A percentile compares a stretch with the other conserved stretches of the same genome.
Conservation (phyloP, 2,329 filamentous ascomycete genomes). For the Plectosphaerella plurivora region DNA sequence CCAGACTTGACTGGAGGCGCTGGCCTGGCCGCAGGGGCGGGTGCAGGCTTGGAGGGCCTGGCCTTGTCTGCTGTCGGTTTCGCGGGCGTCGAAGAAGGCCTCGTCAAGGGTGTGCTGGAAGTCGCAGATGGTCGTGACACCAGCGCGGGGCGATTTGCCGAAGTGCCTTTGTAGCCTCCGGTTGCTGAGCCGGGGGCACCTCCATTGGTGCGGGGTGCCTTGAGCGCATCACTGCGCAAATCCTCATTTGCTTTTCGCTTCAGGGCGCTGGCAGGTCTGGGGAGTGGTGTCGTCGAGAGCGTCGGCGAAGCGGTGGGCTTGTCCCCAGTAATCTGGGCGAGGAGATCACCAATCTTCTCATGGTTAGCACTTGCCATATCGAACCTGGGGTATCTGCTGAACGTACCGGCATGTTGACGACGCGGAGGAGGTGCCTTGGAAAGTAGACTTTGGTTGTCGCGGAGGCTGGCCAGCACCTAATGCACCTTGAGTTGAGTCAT, state of each 20-base stretch:
- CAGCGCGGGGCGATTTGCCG: conserved; percentile 6
- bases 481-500: conserved; percentile 1
- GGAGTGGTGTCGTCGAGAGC: conserved; percentile 22
- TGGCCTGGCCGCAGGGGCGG: conserved; percentile 22
- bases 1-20: conserved; percentile 33
- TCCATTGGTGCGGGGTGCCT: conserved; percentile 30
- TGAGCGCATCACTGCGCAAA: conserved; percentile 32
- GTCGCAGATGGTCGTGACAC: conserved; percentile 5
- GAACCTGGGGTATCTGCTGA: neutral
- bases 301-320: conserved; percentile 33
- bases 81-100: conserved; percentile 4
- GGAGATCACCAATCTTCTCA: conserved; percentile 44
- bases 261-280: conserved; percentile 20
- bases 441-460: neutral
- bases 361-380: conserved; percentile 1
- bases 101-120: conserved; percentile 1
- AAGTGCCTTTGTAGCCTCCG: conserved; percentile 10
- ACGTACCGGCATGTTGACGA: conserved; percentile 14
- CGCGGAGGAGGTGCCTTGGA: neutral
- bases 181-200: conserved; percentile 6
- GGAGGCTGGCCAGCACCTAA: conserved; percentile 1
- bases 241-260: conserved; percentile 59
- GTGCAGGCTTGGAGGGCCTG: conserved; percentile 1
- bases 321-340: conserved; percentile 58
- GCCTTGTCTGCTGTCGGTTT: conserved; percentile 1